Evolutionary conservation across 495 filamentous ascomycete genomes (phyloP), one percentile per base, ranked within the genome.

Genomic region (Cercophora scortea): DNA sequence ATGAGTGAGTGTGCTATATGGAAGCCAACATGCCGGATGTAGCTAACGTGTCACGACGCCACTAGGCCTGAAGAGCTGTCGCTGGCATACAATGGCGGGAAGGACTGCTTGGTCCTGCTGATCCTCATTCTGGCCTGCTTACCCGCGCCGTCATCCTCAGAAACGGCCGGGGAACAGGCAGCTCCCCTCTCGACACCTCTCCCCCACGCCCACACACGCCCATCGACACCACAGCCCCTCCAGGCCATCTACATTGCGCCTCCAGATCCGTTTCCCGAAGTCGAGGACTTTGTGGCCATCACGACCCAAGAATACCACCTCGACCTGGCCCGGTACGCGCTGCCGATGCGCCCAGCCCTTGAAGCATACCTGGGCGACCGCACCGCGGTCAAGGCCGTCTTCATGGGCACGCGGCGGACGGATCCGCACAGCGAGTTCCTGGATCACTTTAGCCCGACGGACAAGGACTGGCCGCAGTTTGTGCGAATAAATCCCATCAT

Each of bases 71-170:
- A 84, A 45, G 78, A 94, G 57, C 75, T 97, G 44, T 90, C 92
- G 9, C 75, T 98, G 52, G 94, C 94, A 45, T 98, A 96, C 66
- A 98, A 98, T 59, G 93, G 93, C 71, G 93, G 93, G 42, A 98
- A 98, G 68, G 93, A 98, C 80, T 98, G 93, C 62, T 83, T 96
- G 19, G 88, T 96, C 51, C 82, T 96, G 9, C 77, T 97, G n/a
- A 73, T 97, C 58, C 76, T 96, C 52, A 89, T 92, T 69, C 82
- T 97, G 59, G 81, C 84, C 55, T 80, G 81, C 51, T 76, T 95
- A 25, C 67, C 72, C 8, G 61, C 53, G 11, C 55, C 73, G 68
- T 56, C 59, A 49, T 43, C 62, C 9, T 15, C 48, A 32, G 4
- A 38, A 42, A 32, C n/a, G 6, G 16, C 50, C 50, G 45, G 39